A percentile compares a stretch with the other conserved stretches of the same genome.
phyloP scores from a whole-genome alignment of 192 early-diverging fungal genomes.

The Umbelopsis vinacea region DNA sequence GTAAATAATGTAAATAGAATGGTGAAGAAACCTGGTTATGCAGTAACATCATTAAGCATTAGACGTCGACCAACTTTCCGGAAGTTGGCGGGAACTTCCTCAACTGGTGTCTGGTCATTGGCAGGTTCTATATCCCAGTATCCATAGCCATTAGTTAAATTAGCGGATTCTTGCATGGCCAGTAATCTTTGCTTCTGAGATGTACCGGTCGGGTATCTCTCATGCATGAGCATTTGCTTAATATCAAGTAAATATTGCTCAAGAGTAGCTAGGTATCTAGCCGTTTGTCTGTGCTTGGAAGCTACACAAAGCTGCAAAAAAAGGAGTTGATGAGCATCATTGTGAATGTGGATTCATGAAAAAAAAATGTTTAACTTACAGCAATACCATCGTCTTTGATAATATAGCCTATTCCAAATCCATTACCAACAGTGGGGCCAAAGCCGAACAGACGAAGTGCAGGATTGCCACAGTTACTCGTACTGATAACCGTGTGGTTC shows the following conservation, averaged over 20 bases:
- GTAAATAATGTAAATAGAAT: background rate
- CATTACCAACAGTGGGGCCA: slow-evolving; percentile 77
- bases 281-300: slow-evolving; percentile 56
- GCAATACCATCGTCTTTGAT: slow-evolving; percentile 56
- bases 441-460: slow-evolving; percentile 79
- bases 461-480: slow-evolving; percentile 68
- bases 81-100: slow-evolving; percentile 8
- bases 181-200: slow-evolving; percentile 33
- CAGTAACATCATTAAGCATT: slow-evolving; percentile 22
- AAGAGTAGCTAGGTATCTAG: slow-evolving; percentile 44
- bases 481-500: slow-evolving; percentile 71
- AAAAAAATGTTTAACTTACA: slow-evolving; percentile 34
- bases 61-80: slow-evolving; percentile 36
- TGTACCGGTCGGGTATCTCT: slow-evolving; percentile 41
- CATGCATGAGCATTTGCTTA: slow-evolving; percentile 37
- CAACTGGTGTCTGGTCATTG: slow-evolving; percentile 7
- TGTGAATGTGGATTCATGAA: background rate
- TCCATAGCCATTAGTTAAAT: slow-evolving; percentile 42
- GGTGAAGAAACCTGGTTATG: background rate
- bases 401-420: slow-evolving; percentile 88
- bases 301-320: slow-evolving; percentile 43
- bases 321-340: background rate
- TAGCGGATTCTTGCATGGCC: slow-evolving; percentile 34
- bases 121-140: slow-evolving; percentile 48
- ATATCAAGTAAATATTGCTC: slow-evolving; percentile 47